Evolutionary conservation across 2,329 filamentous ascomycete species (phyloP).

Genomic region (Hymenoscyphus fraxineus): DNA sequence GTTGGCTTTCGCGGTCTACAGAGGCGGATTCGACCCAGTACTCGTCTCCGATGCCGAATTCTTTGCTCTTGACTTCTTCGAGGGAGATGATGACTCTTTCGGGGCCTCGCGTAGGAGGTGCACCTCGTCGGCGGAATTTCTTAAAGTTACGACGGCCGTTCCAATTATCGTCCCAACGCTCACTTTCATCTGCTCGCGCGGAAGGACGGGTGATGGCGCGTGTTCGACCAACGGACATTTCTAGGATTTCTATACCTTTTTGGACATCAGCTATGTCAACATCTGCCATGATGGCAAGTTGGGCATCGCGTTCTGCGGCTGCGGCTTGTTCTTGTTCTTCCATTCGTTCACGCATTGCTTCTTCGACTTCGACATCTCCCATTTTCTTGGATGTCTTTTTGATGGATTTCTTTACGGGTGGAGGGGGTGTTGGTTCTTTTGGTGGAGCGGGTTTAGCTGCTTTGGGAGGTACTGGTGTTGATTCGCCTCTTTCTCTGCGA

Average conservation of each 20-base stretch:
- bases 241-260: slow-evolving; percentile 71
- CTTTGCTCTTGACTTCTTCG: slow-evolving; percentile 56
- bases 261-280: slow-evolving; percentile 71
- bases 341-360: slow-evolving; percentile 57
- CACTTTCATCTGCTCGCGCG: slow-evolving; percentile 41
- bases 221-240: slow-evolving; percentile 59
- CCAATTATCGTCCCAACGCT: slow-evolving; percentile 83
- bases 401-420: not conserved
- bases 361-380: slow-evolving; percentile 61
- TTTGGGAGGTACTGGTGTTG: slow-evolving; percentile 24
- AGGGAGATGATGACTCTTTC: slow-evolving; percentile 52
- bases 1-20: slow-evolving; percentile 36
- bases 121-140: slow-evolving; percentile 66
- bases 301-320: slow-evolving; percentile 50
- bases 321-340: slow-evolving; percentile 61
- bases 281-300: slow-evolving; percentile 55
- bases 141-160: slow-evolving; percentile 97
- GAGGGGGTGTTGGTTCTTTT: slow-evolving; percentile 26
- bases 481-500: slow-evolving; percentile 38
- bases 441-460: not conserved
- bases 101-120: slow-evolving; percentile 36
- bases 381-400: slow-evolving; percentile 47
- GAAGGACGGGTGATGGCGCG: slow-evolving; percentile 28
- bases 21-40: slow-evolving; percentile 44
- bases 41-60: slow-evolving; percentile 55